These are phyloP conservation scores for Peronosclerospora sorghi DNA, from an alignment of 352 stramenopile genomes.

Conservation along the genomic window DNA sequence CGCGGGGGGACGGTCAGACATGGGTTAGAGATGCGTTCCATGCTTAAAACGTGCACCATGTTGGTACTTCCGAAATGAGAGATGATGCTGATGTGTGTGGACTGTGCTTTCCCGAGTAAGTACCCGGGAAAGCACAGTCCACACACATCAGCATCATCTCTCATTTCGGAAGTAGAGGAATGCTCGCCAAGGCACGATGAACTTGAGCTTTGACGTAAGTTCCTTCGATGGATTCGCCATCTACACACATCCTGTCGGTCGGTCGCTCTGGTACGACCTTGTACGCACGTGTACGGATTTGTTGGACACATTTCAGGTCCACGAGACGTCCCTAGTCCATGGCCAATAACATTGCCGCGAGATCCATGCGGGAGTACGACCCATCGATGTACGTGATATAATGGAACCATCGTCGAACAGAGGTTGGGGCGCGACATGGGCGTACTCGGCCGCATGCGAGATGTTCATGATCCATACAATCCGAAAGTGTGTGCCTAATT, in stretches of 20 bases:
- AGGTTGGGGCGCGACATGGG: conserved; percentile 32
- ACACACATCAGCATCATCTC: no score
- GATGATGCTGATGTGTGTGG: no score
- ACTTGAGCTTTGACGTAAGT: conserved; percentile 41
- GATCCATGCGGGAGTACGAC: conserved; percentile 21
- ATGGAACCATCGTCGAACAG: conserved; percentile 46
- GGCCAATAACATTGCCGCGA: conserved; percentile 33
- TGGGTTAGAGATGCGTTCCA: no score
- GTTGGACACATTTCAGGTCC: conserved; percentile 24
- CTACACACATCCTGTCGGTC: conserved; percentile 42
- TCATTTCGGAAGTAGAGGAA: conserved; percentile 23
- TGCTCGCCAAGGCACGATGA: conserved; percentile 41
- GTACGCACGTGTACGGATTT: conserved; percentile 49
- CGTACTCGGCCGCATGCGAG: conserved; percentile 39
- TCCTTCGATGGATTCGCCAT: conserved; percentile 43
- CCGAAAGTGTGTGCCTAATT: conserved; percentile 37
- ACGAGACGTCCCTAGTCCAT: conserved; percentile 46
- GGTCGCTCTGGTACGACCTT: conserved; percentile 30
- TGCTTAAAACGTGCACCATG: no score
- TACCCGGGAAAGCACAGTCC: no score
- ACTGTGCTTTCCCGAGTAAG: no score
- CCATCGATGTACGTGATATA: conserved; percentile 47
- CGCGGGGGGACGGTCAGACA: no score
- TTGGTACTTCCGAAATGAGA: no score
- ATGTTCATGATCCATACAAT: conserved; percentile 63